phyloP scores from a whole-genome alignment of 179 eudicot species.

The Nepenthes alata region DNA sequence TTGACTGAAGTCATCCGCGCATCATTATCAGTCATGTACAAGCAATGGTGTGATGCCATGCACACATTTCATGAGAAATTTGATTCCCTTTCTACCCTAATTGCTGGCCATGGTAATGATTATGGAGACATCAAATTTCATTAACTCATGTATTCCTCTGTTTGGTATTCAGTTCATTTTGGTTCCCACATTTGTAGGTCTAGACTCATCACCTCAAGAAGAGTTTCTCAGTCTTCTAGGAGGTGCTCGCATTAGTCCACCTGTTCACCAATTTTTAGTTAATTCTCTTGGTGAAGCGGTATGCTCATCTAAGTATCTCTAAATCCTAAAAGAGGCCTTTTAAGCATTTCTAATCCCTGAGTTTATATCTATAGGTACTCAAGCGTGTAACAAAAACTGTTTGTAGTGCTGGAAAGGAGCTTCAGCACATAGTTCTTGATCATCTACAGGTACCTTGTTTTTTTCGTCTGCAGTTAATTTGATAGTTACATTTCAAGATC shows the following conservation, averaged over 20 bases:
- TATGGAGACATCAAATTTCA: not conserved
- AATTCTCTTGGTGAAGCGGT: constrained; percentile 92
- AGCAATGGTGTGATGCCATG: constrained; percentile 94
- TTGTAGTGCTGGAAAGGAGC: constrained; percentile 77
- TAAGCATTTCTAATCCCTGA: constrained; percentile 10
- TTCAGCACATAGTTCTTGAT: constrained; percentile 72
- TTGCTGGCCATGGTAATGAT: constrained; percentile 63
- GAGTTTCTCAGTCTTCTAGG: constrained; percentile 88
- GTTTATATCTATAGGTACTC: constrained; percentile 51
- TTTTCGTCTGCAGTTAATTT: not conserved
- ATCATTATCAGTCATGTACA: constrained; percentile 79
- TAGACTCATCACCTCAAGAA: constrained; percentile 80
- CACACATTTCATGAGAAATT: constrained; percentile 76
- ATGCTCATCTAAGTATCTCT: constrained; percentile 13
- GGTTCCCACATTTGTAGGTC: constrained; percentile 26
- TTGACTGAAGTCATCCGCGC: constrained; percentile 71
- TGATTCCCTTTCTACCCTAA: constrained; percentile 57
- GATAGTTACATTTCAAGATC: not conserved
- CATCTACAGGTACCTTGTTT: constrained; percentile 65
- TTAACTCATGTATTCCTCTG: not conserved
- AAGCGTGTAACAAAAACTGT: constrained; percentile 77
- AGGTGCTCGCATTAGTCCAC: constrained; percentile 96
- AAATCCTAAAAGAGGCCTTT: not conserved
- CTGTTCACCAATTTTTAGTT: constrained; percentile 88
- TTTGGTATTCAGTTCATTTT: constrained; percentile 3